Evolutionary conservation across 371 early-diverging fungal genomes (phyloP), one percentile per base, ranked within the genome.

Genomic region (Lichtheimia ramosa): DNA sequence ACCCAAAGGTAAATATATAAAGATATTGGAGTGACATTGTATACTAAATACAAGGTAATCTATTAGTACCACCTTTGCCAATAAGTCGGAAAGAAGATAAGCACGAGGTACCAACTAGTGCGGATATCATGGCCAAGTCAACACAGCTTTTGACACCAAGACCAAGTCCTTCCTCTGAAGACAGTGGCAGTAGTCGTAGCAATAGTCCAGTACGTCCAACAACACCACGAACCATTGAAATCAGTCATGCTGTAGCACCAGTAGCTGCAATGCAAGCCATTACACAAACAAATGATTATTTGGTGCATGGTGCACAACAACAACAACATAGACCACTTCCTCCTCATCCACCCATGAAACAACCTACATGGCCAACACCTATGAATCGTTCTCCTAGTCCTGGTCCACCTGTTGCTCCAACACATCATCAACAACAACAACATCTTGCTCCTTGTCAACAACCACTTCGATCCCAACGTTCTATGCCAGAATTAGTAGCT

Each of bases 241-340:
- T 62, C 51, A 56, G 57, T 51, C 62, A 62, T 28, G 62, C 57
- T 43, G 62, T 56, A 10, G 56, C 62, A 27, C 56, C 51, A 20
- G 62, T 56, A 24, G 56, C 56, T 43, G 56, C 62, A 12, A 62
- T 62, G 62, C 62, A 62, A 43, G 62, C 62, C 2, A 54, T 62
- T 20, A 62, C 56, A 21, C 62, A 62, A 34, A 27, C 34, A 14
- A 21, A 27, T 20, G 40, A 24, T 21, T 5, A 51, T 54, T 25
- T 42, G 50, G 43, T 48, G n/a, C 43, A 7, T 43, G 48, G 34
- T 48, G 25, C 57, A 18, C 57, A 56, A 12, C 57, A 27, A n/a
- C 57, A 48, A 21, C 48, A 48, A 10, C 23, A 40, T 43, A 20
- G 46, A 16, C 59, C 51, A 1, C 59, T 43, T n/a, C n/a, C 43